phyloP scores from a whole-genome alignment of 495 filamentous ascomycete species.

The Penicillium coffeae region DNA sequence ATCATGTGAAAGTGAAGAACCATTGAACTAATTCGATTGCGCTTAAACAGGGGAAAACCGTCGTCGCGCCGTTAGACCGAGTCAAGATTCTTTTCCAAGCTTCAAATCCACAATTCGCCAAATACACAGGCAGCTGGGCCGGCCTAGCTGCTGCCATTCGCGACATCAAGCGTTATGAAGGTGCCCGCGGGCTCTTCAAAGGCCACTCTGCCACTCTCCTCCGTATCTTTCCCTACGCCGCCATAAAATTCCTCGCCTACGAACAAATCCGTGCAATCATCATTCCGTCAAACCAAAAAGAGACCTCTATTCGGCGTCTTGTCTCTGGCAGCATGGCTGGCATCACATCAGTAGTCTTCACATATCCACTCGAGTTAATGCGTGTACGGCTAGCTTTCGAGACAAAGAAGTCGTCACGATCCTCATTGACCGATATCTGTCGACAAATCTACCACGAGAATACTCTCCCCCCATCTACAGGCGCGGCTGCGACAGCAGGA shows the following conservation, averaged over 20 bases:
- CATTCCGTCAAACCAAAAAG: constrained; percentile 65
- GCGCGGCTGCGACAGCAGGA: constrained; percentile 22
- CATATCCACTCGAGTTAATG: constrained; percentile 90
- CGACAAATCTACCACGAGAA: constrained; percentile 79
- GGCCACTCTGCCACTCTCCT: constrained; percentile 93
- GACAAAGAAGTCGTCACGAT: constrained; percentile 64
- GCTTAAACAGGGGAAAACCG: constrained; percentile 75
- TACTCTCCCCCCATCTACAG: constrained; percentile 28
- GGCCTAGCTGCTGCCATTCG: constrained; percentile 73
- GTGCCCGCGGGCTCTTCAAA: constrained; percentile 73
- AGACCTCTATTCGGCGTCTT: constrained; percentile 76
- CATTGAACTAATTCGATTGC: neutral
- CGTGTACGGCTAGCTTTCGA: constrained; percentile 92
- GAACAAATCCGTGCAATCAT: constrained; percentile 82
- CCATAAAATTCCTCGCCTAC: constrained; percentile 96
- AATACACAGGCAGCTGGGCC: constrained; percentile 84
- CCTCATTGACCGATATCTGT: constrained; percentile 67
- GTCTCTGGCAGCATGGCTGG: constrained; percentile 78
- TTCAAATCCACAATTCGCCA: constrained; percentile 86
- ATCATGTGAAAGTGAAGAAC: constrained; percentile 1
- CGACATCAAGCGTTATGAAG: constrained; percentile 76
- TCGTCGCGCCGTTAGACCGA: constrained; percentile 92
- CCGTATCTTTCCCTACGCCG: constrained; percentile 95
- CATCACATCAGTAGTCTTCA: constrained; percentile 86
- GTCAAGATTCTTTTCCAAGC: constrained; percentile 99